Evolutionary conservation across 164 flowering plant genomes (phyloP), one percentile per base, ranked within the genome.

Genomic region (Taxillus chinensis): DNA sequence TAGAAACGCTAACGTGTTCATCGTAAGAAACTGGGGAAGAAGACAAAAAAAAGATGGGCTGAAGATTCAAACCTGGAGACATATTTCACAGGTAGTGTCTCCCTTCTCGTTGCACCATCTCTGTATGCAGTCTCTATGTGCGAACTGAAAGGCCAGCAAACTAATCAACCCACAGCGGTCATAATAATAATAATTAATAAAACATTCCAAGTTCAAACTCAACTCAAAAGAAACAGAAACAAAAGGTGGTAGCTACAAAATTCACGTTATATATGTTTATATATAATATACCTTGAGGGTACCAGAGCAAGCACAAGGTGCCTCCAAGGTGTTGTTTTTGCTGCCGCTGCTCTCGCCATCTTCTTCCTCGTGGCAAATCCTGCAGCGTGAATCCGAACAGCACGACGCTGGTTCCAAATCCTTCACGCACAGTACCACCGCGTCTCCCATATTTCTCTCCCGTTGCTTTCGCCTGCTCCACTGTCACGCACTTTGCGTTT

Each of bases 71-170:
- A 91, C 98, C 98, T 92, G 89, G 50, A 92, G 84, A 71, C 98
- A 92, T n/a, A 92, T 84, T 78, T 92, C 98, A 71, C 96, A 92
- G 43, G 66, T 72, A 39, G 87, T 89, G 67, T 86, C 76, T 17
- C 98, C 98, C 71, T 91, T 91, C 75, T 87, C 95, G 64, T 86
- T 61, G 59, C 98, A 92, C 98, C 98, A 92, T 41, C 89, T 87
- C 82, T 89, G 96, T 69, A 92, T 82, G 68, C 98, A 92, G 57
- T 84, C 90, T 74, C 95, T 85, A 62, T 92, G 98, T 1, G 98
- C 98, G 77, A 75, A 92, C 98, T 92, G 86, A 40, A 46, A 62
- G 45, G n/a, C 50, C 16, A 11, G 15, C 70, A 45, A 15, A 59
- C 41, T 59, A 40, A 39, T 55, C 27, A 27, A 27, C 27, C 27